Evolutionary conservation across 1,139 yeast genomes (phyloP).

Genomic region (Kodamaea suecica): DNA sequence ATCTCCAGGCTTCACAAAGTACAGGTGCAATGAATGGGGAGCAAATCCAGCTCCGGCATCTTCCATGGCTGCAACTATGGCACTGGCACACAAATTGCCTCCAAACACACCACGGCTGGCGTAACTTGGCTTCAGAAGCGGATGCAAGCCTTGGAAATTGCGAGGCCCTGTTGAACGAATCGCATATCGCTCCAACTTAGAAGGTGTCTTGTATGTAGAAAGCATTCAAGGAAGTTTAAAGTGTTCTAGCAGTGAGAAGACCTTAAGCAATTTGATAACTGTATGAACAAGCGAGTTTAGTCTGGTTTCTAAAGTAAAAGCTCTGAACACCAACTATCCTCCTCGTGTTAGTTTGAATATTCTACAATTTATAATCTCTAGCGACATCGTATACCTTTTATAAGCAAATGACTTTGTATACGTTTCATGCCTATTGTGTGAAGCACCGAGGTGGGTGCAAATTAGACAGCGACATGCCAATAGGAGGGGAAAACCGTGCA

Average conservation of each 20-base stretch:
- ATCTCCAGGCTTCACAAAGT: constrained; percentile 39
- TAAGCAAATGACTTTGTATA: too few species aligned
- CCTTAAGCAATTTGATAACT: too few species aligned
- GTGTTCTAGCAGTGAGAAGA: background rate
- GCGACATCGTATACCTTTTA: too few species aligned
- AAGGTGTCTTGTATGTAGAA: constrained; percentile 4
- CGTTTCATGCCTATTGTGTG: too few species aligned
- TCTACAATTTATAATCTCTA: too few species aligned
- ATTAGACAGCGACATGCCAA: too few species aligned
- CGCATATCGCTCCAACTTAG: constrained; percentile 12
- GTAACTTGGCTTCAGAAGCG: constrained; percentile 33
- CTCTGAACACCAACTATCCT: too few species aligned
- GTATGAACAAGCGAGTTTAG: too few species aligned
- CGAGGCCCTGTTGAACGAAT: constrained; percentile 11
- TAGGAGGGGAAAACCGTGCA: too few species aligned
- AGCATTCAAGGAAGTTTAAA: constrained; percentile 1
- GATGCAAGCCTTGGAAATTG: constrained; percentile 28
- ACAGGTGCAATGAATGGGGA: constrained; percentile 45
- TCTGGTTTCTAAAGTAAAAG: too few species aligned
- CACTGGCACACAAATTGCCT: constrained; percentile 42
- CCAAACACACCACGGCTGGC: constrained; percentile 42
- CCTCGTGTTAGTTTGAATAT: too few species aligned
- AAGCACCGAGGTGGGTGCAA: too few species aligned
- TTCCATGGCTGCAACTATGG: constrained; percentile 40
- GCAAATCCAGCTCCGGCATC: constrained; percentile 28